A percentile compares a stretch with the other conserved stretches of the same genome.
phyloP scores from a whole-genome alignment of 2,329 filamentous ascomycete genomes.

The Penicillium polonicum region DNA sequence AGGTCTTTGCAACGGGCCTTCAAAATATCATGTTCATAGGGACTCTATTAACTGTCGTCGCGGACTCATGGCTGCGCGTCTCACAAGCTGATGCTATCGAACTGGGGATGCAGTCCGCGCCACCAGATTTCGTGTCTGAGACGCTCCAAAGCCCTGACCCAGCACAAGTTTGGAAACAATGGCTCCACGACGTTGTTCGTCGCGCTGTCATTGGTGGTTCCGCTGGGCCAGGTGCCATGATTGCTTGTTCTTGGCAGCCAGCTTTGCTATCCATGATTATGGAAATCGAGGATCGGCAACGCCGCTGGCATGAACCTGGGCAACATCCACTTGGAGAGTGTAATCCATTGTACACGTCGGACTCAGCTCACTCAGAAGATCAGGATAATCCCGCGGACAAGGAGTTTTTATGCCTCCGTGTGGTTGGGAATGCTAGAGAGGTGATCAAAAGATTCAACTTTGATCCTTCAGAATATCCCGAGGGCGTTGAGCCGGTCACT shows the following conservation, averaged over 20 bases:
- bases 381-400: constrained; percentile 24
- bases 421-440: constrained; percentile 35
- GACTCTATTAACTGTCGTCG: constrained; percentile 46
- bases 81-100: constrained; percentile 37
- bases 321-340: constrained; percentile 19
- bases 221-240: constrained; percentile 23
- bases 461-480: constrained; percentile 36
- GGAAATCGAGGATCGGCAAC: constrained; percentile 45
- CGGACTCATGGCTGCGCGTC: constrained; percentile 46
- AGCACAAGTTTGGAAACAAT: constrained; percentile 36
- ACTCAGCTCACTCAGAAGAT: neutral
- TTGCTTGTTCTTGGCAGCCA: constrained; percentile 34
- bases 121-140: constrained; percentile 30
- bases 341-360: constrained; percentile 8
- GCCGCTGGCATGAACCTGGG: constrained; percentile 40
- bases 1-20: constrained; percentile 41
- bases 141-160: constrained; percentile 30
- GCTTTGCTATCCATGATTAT: constrained; percentile 40
- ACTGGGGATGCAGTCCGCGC: constrained; percentile 37
- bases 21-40: constrained; percentile 50
- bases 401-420: constrained; percentile 35
- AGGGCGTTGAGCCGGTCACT: constrained; percentile 17
- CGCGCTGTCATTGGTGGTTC: constrained; percentile 37
- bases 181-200: constrained; percentile 41
- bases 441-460: constrained; percentile 39